Evolutionary conservation across 2,329 filamentous ascomycete genomes (phyloP).

Genomic region (Calonectria pteridis): DNA sequence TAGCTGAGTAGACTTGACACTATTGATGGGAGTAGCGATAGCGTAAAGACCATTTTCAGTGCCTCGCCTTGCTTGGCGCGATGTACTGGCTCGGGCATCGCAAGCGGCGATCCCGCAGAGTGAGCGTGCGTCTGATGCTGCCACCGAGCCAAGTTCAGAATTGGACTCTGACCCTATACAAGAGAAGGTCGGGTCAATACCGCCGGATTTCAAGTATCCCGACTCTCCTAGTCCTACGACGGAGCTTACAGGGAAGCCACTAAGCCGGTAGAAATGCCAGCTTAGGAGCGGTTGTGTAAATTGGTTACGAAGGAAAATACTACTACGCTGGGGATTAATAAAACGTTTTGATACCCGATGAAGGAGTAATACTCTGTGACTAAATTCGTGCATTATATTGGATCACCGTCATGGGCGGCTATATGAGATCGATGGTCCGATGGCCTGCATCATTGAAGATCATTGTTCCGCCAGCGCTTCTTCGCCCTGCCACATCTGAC

Average conservation of each 20-base stretch:
- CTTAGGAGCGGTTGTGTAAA: not conserved
- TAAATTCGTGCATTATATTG: too few relatives aligned
- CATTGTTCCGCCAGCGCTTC: not conserved
- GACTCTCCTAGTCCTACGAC: not conserved
- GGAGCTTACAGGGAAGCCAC: not conserved
- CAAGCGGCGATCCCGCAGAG: not conserved
- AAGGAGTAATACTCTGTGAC: too few relatives aligned
- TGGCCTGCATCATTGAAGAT: not conserved
- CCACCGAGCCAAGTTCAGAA: not conserved
- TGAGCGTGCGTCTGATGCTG: not conserved
- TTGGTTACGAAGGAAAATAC: not conserved
- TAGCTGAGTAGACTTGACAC: not conserved
- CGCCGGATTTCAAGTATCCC: not conserved
- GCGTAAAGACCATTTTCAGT: not conserved
- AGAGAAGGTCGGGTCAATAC: not conserved
- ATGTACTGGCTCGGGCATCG: constrained; percentile 6
- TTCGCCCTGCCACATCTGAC: not conserved
- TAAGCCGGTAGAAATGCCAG: not conserved
- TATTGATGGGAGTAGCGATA: not conserved
- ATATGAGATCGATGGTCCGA: not conserved
- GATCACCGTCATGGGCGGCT: not conserved
- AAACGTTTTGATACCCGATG: not conserved
- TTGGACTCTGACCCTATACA: not conserved
- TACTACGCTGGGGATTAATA: not conserved
- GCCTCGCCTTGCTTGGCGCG: not conserved